phyloP scores from a whole-genome alignment of 108 stramenopile genomes.

The Pseudonitzschia pungens region DNA sequence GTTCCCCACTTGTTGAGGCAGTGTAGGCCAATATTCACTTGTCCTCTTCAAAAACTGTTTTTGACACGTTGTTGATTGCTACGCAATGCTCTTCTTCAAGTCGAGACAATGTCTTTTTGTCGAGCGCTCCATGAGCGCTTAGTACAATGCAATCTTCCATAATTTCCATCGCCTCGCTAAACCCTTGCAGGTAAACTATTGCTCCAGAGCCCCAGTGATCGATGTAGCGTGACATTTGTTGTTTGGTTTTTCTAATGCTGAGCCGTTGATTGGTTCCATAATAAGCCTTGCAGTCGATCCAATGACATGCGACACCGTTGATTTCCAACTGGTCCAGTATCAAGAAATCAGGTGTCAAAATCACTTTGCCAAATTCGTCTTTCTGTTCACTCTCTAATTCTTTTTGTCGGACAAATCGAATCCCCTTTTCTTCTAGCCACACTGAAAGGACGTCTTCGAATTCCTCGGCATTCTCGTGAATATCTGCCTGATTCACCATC shows the following conservation, averaged over 20 bases:
- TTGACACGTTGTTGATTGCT: neutral
- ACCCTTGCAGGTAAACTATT: slow-evolving; percentile 22
- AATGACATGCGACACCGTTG: neutral
- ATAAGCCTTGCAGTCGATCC: slow-evolving; percentile 25
- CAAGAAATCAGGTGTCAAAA: slow-evolving; percentile 23
- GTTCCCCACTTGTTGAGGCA: neutral
- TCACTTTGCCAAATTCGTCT: slow-evolving; percentile 8
- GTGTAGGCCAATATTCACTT: neutral
- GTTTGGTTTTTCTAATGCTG: slow-evolving; percentile 1
- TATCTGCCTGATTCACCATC: neutral
- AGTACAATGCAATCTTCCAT: slow-evolving; percentile 1
- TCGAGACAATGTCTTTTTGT: neutral
- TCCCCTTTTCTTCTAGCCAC: neutral
- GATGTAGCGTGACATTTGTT: slow-evolving; percentile 20
- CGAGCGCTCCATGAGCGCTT: neutral
- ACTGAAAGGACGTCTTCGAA: slow-evolving; percentile 11
- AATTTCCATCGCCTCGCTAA: slow-evolving; percentile 19
- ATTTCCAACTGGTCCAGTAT: slow-evolving; percentile 15
- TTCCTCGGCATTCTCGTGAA: slow-evolving; percentile 6
- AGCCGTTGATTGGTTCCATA: slow-evolving; percentile 16
- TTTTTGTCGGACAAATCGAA: slow-evolving; percentile 16
- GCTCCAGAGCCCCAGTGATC: slow-evolving; percentile 22
- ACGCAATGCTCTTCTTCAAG: neutral
- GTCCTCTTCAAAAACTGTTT: neutral
- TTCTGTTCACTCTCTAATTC: slow-evolving; percentile 17